Percentiles rank a stretch among this genome's conserved stretches.
Evolutionary conservation across 768 basidiomycete species (phyloP).

Genomic region (Saitozyma sp.): DNA sequence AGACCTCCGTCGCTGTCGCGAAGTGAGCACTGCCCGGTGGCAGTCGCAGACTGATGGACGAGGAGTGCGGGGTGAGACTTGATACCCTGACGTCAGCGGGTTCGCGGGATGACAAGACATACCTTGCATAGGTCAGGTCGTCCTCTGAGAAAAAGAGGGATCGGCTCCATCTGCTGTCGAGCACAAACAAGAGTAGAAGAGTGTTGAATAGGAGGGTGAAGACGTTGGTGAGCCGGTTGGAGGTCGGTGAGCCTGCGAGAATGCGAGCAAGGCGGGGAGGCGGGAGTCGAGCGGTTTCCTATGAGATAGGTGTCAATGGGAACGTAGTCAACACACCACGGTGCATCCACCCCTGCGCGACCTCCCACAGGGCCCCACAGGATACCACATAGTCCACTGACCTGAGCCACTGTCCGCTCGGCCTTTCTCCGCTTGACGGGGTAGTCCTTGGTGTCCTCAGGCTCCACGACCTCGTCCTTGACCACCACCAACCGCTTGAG

Average conservation of each 20-base stretch:
- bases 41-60: conserved; percentile 13
- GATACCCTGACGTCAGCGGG: background rate
- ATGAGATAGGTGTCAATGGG: background rate
- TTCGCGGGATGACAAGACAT: background rate
- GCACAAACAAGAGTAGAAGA: conserved; percentile 6
- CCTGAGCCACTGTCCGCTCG: conserved; percentile 7
- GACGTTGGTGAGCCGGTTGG: conserved; percentile 7
- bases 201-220: conserved; percentile 15
- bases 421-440: conserved; percentile 5
- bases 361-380: background rate
- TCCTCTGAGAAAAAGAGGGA: background rate
- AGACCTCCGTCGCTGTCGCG: background rate
- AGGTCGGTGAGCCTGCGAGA: conserved; percentile 9
- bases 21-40: conserved; percentile 1
- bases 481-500: conserved; percentile 4
- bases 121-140: conserved; percentile 15
- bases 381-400: conserved; percentile 6
- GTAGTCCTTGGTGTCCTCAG: conserved; percentile 5
- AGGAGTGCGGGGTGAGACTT: conserved; percentile 7
- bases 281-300: conserved; percentile 5
- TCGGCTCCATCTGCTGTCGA: conserved; percentile 9
- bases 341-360: conserved; percentile 1
- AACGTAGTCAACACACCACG: background rate
- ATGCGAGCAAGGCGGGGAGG: background rate
- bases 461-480: conserved; percentile 2